Conservation (phyloP, 1,284 basidiomycete species). For the Albatrellus sp. region DNA sequence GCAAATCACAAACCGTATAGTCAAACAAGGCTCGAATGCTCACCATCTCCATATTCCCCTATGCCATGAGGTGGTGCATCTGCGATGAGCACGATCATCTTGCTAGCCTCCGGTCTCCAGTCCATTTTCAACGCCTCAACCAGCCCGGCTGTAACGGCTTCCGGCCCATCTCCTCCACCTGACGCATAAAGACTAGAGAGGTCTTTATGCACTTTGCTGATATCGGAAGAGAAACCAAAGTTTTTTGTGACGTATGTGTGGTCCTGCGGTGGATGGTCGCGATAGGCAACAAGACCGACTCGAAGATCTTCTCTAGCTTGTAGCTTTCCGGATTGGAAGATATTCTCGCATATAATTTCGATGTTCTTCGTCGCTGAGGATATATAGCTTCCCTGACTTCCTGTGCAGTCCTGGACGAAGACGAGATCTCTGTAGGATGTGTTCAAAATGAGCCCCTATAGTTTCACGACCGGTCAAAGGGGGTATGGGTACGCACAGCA, state of each 20-base stretch:
- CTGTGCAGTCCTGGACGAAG: conserved; percentile 87
- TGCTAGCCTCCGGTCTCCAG: conserved; percentile 84
- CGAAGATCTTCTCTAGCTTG: conserved; percentile 79
- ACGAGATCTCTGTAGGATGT: conserved; percentile 59
- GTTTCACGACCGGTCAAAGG: not conserved
- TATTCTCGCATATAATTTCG: conserved; percentile 91
- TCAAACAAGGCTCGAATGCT: conserved; percentile 13
- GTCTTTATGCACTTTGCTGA: conserved; percentile 77
- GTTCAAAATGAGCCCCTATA: conserved; percentile 6
- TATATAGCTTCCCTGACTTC: conserved; percentile 76
- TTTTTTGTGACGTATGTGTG: conserved; percentile 89
- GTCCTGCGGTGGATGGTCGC: conserved; percentile 93
- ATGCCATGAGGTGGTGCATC: conserved; percentile 97
- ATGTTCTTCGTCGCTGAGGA: conserved; percentile 95
- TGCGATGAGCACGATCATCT: conserved; percentile 92
- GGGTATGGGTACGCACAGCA: conserved; percentile 45
- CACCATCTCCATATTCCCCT: conserved; percentile 87
- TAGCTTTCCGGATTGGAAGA: conserved; percentile 89
- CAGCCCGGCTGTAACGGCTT: conserved; percentile 93
- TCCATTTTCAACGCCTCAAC: conserved; percentile 80
- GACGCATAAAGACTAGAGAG: conserved; percentile 82
- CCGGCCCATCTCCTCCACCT: conserved; percentile 95
- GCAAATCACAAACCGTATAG: not conserved
- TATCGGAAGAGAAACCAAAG: conserved; percentile 90
- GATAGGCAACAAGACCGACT: conserved; percentile 82